Base-by-base conservation (phyloP, 148 eudicot genomes). In the Polygonum aviculare region DNA sequence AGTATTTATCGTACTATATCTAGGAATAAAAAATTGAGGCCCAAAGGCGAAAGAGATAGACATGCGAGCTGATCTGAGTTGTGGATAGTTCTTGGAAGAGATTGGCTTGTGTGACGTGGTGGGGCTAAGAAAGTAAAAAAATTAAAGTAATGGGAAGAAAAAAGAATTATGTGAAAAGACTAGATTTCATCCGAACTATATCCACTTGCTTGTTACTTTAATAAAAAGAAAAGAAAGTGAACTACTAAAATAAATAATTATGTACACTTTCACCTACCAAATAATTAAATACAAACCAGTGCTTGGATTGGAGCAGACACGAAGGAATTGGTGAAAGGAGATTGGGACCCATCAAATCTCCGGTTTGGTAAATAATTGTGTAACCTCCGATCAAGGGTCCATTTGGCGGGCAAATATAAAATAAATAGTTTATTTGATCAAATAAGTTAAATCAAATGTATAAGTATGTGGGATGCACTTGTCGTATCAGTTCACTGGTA, bases 281-380 rank as follows among this genome's bases (percentile, higher is more conserved):
- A 22, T 57, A 57, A 19, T 57, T 57, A 57, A 50, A 57, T 57
- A 57, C 11, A 57, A 57, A 57, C 16, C 12, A 62, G 36, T 62
- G 69, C 69, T 62, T 62, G 69, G 69, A 62, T 62, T 31, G 36
- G 38, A 62, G 69, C 69, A 62, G 69, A 62, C 69, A 62, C 63
- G 21, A 31, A 21, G 33, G 35, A 7, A 57, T 57, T 0, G 63
- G 33, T 21, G 12, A 57, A 21, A 50, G 3, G 33, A 2, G 9
- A 19, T 8, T 57, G 26, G 63, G 63, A 2, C 63, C 63, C 63
- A 57, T n/a, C 63, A 57, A 57, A 57, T 57, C 63, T 19, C 11
- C 63, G 33, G 33, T 19, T 57, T 57, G 7, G 33, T 12, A 21
- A 57, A 7, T 15, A 1, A 2, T 10, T 44, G 10, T 44, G 8